Evolutionary conservation across 345 rosid genomes (phyloP).

Genomic region (Citrus medica): DNA sequence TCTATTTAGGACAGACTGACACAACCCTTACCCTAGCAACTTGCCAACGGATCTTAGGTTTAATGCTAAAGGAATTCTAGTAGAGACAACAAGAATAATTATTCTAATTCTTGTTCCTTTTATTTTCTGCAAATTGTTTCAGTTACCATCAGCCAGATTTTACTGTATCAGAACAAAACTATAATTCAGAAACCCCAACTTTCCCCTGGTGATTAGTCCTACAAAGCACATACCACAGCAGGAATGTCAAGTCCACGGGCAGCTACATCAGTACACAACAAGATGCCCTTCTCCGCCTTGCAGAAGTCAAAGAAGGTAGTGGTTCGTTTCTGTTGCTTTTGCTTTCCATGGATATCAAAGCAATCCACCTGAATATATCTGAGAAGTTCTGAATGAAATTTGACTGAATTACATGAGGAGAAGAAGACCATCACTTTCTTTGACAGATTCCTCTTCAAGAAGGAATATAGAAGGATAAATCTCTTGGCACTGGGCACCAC

Average conservation of each 20-base stretch:
- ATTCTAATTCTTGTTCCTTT: background rate
- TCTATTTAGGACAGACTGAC: background rate
- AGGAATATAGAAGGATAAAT: conserved; percentile 82
- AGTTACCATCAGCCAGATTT: background rate
- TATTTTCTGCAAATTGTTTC: background rate
- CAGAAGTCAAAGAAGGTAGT: conserved; percentile 93
- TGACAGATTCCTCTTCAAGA: conserved; percentile 78
- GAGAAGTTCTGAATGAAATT: conserved; percentile 83
- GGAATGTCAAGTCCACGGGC: conserved; percentile 99
- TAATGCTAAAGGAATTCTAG: background rate
- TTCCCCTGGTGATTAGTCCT: background rate
- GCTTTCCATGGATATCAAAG: conserved; percentile 89
- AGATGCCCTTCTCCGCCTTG: conserved; percentile 84
- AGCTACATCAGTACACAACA: conserved; percentile 97
- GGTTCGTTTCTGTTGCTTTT: conserved; percentile 88
- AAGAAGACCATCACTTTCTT: conserved; percentile 99
- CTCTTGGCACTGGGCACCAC: conserved; percentile 79
- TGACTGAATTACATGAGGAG: conserved; percentile 97
- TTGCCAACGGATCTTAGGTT: background rate
- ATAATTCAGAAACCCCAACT: background rate
- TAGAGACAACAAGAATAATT: background rate
- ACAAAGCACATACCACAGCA: conserved; percentile 59
- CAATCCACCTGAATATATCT: conserved; percentile 73
- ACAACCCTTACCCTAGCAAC: background rate
- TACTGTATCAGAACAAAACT: background rate